Conservation (phyloP, 768 basidiomycete species). For the Mycena alexandri region DNA sequence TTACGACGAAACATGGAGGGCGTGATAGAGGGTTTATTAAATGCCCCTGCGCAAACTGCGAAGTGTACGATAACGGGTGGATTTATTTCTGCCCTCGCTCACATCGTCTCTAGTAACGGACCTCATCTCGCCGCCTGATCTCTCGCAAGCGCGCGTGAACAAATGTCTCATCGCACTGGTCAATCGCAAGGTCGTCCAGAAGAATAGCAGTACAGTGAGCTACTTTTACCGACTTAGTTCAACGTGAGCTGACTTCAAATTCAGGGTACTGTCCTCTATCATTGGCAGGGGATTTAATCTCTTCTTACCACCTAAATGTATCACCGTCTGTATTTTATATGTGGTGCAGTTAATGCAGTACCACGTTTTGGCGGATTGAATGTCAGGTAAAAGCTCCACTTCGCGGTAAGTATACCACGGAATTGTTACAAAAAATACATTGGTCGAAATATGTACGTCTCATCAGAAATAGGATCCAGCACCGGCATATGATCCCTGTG, state of each 20-base stretch:
- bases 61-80: slow-evolving; percentile 60
- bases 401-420: neutral
- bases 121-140: slow-evolving; percentile 81
- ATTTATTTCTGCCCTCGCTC: slow-evolving; percentile 1
- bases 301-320: neutral
- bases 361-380: too few species aligned
- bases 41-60: slow-evolving; percentile 69
- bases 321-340: neutral
- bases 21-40: slow-evolving; percentile 83
- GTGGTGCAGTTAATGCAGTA: neutral
- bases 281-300: slow-evolving; percentile 71
- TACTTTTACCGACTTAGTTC: neutral
- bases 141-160: slow-evolving; percentile 92
- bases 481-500: slow-evolving; percentile 51
- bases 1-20: slow-evolving; percentile 84
- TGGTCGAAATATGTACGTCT: neutral
- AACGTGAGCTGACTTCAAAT: slow-evolving; percentile 1
- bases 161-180: slow-evolving; percentile 94
- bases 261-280: slow-evolving; percentile 76
- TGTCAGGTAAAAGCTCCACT: too few species aligned
- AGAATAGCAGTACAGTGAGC: slow-evolving; percentile 75
- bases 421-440: slow-evolving; percentile 5
- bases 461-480: slow-evolving; percentile 60
- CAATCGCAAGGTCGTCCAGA: slow-evolving; percentile 85
- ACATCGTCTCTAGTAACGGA: slow-evolving; percentile 70